Base-by-base conservation (phyloP, 345 rosid species). In the Eutrema heterophyllum region DNA sequence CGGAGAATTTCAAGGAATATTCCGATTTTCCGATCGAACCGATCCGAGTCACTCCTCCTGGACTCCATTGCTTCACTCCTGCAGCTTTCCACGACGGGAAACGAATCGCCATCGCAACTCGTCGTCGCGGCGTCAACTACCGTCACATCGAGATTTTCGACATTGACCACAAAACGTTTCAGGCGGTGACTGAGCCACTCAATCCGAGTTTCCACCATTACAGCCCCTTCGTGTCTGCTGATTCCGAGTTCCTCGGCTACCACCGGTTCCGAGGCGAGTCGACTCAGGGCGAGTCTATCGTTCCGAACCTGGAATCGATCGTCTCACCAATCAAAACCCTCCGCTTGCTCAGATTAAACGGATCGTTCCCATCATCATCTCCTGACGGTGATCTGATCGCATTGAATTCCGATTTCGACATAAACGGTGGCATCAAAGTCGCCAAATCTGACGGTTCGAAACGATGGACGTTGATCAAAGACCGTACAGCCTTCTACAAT, bases 21-120 rank as follows among this genome's bases (percentile, higher is more conserved):
- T 24, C 82, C 6, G 63, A 21, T 10, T 79, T 70, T 43, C 87
- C 85, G 11, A 10, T 44, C 13, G 45, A 71, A 33, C 84, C 93
- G 36, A 7, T 67, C 43, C 84, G 96, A 11, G 78, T 94, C 74
- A 91, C 96, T 49, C 98, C 97, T 5, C 77, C 95, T 2, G 96
- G 97, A 0, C 85, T 91, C 26, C 98, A 91, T 77, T 94, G 97
- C 71, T 91, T 91, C 80, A 94, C 96, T 64, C 96, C 98, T 11
- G 89, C 93, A 1, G 89, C 95, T 58, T 81, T 89, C 75, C 84
- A 80, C 61, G 88, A 81, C 21, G 81, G 86, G 5, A 74, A 79
- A 64, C 80, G 74, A 78, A 79, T 94, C 73, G 91, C 86, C 41
- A 84, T 91, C 18, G 95, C 97, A 3, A 94, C 96, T 5, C 81